Conservation (phyloP, 2,329 filamentous ascomycete species). For the Alternaria solani region DNA sequence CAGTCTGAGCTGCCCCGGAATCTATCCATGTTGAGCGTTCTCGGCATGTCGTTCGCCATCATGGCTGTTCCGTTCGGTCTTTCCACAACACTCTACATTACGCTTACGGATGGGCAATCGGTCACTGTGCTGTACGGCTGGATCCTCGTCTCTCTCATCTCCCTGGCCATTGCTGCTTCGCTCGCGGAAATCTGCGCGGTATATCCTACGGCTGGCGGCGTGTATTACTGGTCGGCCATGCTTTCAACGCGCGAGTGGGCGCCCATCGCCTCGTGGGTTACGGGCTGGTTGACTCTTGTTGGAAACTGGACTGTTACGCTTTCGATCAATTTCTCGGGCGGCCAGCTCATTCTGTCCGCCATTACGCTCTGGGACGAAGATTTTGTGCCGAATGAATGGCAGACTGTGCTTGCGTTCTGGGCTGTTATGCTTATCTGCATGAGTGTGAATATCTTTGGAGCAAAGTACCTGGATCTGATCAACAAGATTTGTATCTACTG, state of each 20-base stretch:
- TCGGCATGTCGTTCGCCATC: constrained; percentile 76
- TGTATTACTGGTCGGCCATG: constrained; percentile 76
- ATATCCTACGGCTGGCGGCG: constrained; percentile 77
- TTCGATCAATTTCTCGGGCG: constrained; percentile 75
- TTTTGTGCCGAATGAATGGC: constrained; percentile 72
- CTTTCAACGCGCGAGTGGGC: constrained; percentile 70
- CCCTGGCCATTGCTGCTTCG: constrained; percentile 72
- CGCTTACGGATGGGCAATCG: constrained; percentile 71
- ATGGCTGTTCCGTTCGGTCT: constrained; percentile 76
- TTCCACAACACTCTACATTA: constrained; percentile 73
- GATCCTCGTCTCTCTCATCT: constrained; percentile 71
- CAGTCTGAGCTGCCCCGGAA: constrained; percentile 71
- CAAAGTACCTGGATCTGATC: constrained; percentile 70
- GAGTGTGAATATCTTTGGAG: constrained; percentile 69
- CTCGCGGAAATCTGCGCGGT: constrained; percentile 78
- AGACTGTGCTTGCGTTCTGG: constrained; percentile 77
- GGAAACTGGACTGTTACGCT: constrained; percentile 75
- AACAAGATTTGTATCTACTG: constrained; percentile 79
- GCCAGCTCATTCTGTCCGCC: constrained; percentile 67
- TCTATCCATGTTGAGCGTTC: constrained; percentile 73
- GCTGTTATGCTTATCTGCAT: constrained; percentile 72
- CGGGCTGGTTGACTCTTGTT: constrained; percentile 75
- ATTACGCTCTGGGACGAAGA: constrained; percentile 75
- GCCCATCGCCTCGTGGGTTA: constrained; percentile 72
- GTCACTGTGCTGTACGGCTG: constrained; percentile 77